These are phyloP conservation scores for Diplotaxis tenuifolia DNA, from an alignment of 345 rosid genomes.

Conservation along the genomic window DNA sequence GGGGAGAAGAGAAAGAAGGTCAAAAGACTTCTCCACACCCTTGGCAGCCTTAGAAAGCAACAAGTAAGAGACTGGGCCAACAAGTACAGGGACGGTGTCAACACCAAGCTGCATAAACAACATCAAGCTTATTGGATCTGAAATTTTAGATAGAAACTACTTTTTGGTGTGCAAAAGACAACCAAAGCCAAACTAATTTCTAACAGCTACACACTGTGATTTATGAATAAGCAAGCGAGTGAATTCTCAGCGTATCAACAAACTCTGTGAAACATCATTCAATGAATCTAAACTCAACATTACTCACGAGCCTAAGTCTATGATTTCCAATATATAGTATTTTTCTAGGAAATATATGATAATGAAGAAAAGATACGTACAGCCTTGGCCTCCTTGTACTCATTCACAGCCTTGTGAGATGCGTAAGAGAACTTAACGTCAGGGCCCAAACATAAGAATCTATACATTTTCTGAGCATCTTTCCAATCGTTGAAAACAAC, in stretches of 20 bases:
- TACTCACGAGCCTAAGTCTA: background rate
- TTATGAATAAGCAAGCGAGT: background rate
- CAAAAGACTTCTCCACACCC: too few relatives aligned
- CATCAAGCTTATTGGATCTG: background rate
- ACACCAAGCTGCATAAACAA: constrained; percentile 67
- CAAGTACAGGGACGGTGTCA: too few relatives aligned
- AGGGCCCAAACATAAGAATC: too few relatives aligned
- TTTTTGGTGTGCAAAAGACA: background rate
- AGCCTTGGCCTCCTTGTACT: constrained; percentile 94
- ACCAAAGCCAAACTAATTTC: background rate
- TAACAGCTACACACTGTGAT: background rate
- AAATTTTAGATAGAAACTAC: background rate
- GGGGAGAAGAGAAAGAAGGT: too few relatives aligned
- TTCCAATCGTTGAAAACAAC: too few relatives aligned
- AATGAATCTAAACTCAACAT: background rate
- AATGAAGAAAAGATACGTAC: constrained; percentile 45
- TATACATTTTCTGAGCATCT: too few relatives aligned
- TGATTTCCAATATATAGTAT: background rate
- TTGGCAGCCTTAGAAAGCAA: too few relatives aligned
- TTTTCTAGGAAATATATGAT: background rate
- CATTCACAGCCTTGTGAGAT: constrained; percentile 90
- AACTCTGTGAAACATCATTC: background rate
- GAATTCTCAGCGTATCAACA: background rate
- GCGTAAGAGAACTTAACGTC: constrained; percentile 85
- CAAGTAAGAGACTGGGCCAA: too few relatives aligned